Percentiles rank a stretch among this genome's conserved stretches.
Conservation (phyloP, 23 red algal species). For the Agarophyton chilense region DNA sequence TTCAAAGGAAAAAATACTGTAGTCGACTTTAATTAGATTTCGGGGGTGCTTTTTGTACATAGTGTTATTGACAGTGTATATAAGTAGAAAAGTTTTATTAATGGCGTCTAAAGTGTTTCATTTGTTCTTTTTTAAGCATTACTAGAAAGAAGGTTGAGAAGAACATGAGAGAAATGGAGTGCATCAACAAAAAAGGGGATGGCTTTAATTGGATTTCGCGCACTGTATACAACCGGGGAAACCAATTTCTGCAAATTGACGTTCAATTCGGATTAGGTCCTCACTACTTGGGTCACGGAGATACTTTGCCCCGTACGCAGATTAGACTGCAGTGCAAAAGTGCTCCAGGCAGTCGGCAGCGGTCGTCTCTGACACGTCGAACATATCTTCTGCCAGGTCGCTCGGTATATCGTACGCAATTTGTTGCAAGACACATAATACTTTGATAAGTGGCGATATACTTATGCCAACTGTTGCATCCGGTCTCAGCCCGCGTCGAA, state of each 20-base stretch:
- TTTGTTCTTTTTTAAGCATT: too few relatives aligned
- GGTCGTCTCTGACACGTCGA: not conserved
- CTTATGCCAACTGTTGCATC: constrained; percentile 19
- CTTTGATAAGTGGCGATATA: constrained; percentile 15
- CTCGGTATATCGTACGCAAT: not conserved
- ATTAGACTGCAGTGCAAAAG: not conserved
- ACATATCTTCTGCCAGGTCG: not conserved
- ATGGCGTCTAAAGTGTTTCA: too few relatives aligned
- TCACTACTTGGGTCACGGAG: not conserved
- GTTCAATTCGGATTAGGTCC: not conserved
- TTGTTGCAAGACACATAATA: not conserved
- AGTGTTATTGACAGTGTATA: too few relatives aligned
- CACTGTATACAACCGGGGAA: not conserved
- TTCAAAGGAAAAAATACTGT: too few relatives aligned
- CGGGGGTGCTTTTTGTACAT: too few relatives aligned
- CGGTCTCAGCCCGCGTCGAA: not conserved
- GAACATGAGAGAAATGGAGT: too few relatives aligned
- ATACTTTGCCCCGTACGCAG: not conserved
- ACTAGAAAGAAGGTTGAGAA: too few relatives aligned
- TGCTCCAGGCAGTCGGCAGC: not conserved
- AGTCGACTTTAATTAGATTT: too few relatives aligned
- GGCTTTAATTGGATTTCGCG: too few relatives aligned
- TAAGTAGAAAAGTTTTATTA: too few relatives aligned
- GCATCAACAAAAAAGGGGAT: too few relatives aligned
- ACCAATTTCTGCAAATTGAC: not conserved